Conservation (phyloP, 2,329 filamentous ascomycete species). For the Beauveria sp. region DNA sequence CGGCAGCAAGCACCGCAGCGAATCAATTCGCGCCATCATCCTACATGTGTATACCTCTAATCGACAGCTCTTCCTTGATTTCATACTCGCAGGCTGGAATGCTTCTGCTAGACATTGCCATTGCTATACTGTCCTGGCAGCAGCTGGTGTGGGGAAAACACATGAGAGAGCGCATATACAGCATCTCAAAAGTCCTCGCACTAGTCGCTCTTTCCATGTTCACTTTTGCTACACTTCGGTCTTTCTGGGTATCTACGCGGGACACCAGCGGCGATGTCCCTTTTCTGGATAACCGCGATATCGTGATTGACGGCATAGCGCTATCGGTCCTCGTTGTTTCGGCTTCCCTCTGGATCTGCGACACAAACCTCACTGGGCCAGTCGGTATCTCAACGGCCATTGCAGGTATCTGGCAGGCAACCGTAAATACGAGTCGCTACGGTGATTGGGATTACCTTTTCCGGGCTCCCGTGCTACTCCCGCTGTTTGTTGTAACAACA, state of each 20-base stretch:
- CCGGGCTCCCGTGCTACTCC: slow-evolving; percentile 27
- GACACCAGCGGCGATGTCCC: not conserved
- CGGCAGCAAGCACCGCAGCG: slow-evolving; percentile 35
- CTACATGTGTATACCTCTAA: slow-evolving; percentile 40
- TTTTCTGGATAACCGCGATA: slow-evolving; percentile 41
- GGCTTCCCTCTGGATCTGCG: slow-evolving; percentile 37
- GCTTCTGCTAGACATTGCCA: slow-evolving; percentile 2
- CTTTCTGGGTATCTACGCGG: slow-evolving; percentile 17
- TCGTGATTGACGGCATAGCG: slow-evolving; percentile 39
- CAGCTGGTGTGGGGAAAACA: slow-evolving; percentile 44
- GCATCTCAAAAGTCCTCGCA: slow-evolving; percentile 35
- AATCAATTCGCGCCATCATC: slow-evolving; percentile 37
- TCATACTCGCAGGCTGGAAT: slow-evolving; percentile 30
- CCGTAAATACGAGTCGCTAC: slow-evolving; percentile 28
- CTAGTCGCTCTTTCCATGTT: slow-evolving; percentile 30
- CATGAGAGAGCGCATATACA: slow-evolving; percentile 37
- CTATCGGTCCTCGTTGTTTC: slow-evolving; percentile 38
- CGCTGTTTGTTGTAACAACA: slow-evolving; percentile 30
- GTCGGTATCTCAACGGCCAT: slow-evolving; percentile 36
- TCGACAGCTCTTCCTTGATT: slow-evolving; percentile 31
- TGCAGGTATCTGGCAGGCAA: slow-evolving; percentile 30
- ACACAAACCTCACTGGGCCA: slow-evolving; percentile 37
- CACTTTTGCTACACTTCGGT: slow-evolving; percentile 29
- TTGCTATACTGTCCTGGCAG: slow-evolving; percentile 41
- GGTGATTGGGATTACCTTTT: slow-evolving; percentile 41